Conservation (phyloP, 768 basidiomycete genomes). For the Myochromella boudieri region DNA sequence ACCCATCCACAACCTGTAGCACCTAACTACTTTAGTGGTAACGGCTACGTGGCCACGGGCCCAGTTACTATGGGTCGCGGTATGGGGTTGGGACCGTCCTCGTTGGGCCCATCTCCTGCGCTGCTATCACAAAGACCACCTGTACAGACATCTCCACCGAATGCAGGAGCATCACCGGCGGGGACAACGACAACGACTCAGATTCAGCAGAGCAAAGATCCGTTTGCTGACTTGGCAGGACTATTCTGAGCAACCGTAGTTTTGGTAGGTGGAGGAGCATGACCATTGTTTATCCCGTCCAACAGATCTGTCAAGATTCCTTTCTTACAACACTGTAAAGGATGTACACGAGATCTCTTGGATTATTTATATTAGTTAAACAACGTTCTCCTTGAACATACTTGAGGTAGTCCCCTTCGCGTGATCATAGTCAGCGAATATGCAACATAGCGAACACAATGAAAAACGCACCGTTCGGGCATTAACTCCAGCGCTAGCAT, state of each 20-base stretch:
- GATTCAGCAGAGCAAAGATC: constrained; percentile 62
- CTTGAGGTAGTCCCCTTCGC: too few species aligned
- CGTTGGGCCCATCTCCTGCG: neutral
- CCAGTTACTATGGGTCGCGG: constrained; percentile 14
- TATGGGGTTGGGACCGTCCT: constrained; percentile 23
- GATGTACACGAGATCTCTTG: constrained; percentile 1
- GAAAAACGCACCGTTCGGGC: too few species aligned
- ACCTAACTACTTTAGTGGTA: constrained; percentile 32
- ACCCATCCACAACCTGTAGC: constrained; percentile 5
- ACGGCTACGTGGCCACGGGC: constrained; percentile 16
- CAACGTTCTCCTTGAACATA: too few species aligned
- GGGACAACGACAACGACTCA: neutral
- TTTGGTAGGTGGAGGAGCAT: neutral
- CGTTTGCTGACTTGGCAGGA: constrained; percentile 80
- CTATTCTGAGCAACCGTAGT: constrained; percentile 48
- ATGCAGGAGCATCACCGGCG: neutral
- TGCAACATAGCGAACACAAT: too few species aligned
- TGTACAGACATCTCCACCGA: constrained; percentile 12
- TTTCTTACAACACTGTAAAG: too few species aligned
- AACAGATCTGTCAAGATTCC: too few species aligned
- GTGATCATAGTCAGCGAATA: too few species aligned
- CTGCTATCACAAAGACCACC: constrained; percentile 19
- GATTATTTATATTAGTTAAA: constrained; percentile 1
- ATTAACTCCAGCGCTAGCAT: too few species aligned
- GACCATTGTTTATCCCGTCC: neutral